Conservation (phyloP, 1,139 yeast genomes). For the Starmera stellimalicola region DNA sequence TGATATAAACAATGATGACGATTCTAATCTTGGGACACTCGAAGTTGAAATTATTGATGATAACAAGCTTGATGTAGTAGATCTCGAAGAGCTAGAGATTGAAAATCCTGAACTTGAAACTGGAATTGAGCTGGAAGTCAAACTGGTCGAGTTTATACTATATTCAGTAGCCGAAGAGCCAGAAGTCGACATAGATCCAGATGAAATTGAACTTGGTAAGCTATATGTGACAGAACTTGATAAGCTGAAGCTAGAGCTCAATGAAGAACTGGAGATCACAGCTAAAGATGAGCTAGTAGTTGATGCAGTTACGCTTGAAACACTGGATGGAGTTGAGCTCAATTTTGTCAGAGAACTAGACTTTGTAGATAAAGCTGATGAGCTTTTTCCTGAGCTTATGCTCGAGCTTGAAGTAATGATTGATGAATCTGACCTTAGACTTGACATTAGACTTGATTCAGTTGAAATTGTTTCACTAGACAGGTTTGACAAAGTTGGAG, state of each 20-base stretch:
- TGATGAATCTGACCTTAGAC: too few relatives aligned
- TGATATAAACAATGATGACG: too few relatives aligned
- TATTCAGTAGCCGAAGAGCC: constrained; percentile 1
- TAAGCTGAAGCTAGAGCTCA: constrained; percentile 1
- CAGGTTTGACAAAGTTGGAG: too few relatives aligned
- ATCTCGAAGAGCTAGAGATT: not conserved
- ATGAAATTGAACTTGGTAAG: not conserved
- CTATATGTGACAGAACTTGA: constrained; percentile 1
- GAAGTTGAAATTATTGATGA: too few relatives aligned
- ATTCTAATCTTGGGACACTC: too few relatives aligned
- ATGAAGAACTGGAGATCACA: not conserved
- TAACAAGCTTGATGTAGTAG: not conserved
- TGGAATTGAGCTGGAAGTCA: not conserved
- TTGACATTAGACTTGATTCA: too few relatives aligned
- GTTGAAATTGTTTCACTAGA: too few relatives aligned
- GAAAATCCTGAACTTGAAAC: not conserved
- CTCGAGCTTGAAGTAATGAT: not conserved
- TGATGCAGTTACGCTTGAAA: constrained; percentile 2
- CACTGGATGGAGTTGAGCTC: constrained; percentile 2
- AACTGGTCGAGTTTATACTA: not conserved
- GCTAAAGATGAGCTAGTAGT: constrained; percentile 1
- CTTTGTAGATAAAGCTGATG: too few relatives aligned
- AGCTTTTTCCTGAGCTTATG: too few relatives aligned
- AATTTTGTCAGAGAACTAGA: not conserved
- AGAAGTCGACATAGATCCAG: too few relatives aligned